phyloP scores from a whole-genome alignment of 768 basidiomycete species.

The Tulasnella sp. region DNA sequence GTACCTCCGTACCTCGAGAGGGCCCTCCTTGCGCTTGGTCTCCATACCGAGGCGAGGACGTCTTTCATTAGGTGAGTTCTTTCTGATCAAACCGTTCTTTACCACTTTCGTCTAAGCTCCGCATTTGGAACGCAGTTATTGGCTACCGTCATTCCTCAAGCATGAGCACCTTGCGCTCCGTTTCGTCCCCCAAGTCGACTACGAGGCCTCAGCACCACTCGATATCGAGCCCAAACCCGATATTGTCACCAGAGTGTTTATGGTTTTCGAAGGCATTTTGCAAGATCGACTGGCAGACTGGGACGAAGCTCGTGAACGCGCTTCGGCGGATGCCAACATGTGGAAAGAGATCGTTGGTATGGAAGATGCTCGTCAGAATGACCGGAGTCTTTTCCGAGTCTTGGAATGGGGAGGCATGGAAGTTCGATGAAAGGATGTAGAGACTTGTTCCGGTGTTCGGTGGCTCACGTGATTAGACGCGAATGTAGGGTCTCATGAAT shows the following conservation, averaged over 20 bases:
- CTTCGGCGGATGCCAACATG: background rate
- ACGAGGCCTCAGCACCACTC: slow-evolving; percentile 49
- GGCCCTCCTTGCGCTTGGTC: background rate
- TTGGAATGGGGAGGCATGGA: too few relatives aligned
- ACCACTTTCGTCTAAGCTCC: background rate
- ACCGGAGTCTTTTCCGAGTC: slow-evolving; percentile 46
- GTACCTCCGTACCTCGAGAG: background rate
- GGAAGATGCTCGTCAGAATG: slow-evolving; percentile 37
- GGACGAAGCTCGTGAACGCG: background rate
- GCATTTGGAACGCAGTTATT: slow-evolving; percentile 43
- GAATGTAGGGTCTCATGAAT: too few relatives aligned
- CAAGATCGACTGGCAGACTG: slow-evolving; percentile 33
- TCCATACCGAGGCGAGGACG: background rate
- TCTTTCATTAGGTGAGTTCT: background rate
- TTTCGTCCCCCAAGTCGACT: slow-evolving; percentile 52
- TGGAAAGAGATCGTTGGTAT: background rate
- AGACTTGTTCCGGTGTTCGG: too few relatives aligned
- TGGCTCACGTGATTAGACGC: too few relatives aligned
- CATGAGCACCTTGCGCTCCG: slow-evolving; percentile 51
- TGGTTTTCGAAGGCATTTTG: slow-evolving; percentile 52
- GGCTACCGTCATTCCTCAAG: slow-evolving; percentile 51
- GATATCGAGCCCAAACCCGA: slow-evolving; percentile 50
- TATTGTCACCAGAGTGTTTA: slow-evolving; percentile 52
- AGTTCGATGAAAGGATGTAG: too few relatives aligned
- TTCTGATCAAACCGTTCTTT: background rate